Evolutionary conservation across 345 rosid genomes (phyloP).

Genomic region (Pistacia vera): DNA sequence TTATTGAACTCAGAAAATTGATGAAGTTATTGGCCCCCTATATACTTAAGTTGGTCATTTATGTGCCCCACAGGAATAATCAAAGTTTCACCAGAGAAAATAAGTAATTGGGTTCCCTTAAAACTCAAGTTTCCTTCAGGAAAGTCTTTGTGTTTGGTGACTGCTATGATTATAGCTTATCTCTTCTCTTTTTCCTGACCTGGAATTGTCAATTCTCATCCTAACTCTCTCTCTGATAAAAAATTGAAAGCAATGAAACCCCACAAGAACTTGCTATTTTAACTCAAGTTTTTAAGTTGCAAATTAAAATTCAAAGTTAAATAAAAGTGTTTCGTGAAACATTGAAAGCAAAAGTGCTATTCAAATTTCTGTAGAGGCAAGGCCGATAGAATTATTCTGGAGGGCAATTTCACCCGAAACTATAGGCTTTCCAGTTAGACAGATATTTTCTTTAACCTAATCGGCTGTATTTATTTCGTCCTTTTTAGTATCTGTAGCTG

Average conservation of each 20-base stretch:
- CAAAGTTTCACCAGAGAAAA: no score
- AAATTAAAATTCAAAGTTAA: no score
- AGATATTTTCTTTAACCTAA: slow-evolving; percentile 1
- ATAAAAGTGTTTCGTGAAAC: no score
- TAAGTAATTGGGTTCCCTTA: not conserved
- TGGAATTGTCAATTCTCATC: no score
- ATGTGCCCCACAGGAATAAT: no score
- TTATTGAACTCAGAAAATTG: not conserved
- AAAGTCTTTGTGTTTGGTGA: slow-evolving; percentile 5
- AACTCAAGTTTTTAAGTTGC: no score
- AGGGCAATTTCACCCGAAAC: not conserved
- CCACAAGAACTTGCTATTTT: not conserved
- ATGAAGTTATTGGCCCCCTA: not conserved
- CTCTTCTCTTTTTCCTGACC: no score
- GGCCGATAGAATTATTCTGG: no score
- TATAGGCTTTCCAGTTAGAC: slow-evolving; percentile 4
- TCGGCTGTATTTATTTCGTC: not conserved
- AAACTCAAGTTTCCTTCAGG: not conserved
- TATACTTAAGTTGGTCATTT: not conserved
- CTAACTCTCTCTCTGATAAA: no score
- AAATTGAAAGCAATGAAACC: not conserved
- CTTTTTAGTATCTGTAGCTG: not conserved
- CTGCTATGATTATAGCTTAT: slow-evolving; percentile 4
- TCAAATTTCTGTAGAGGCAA: no score
- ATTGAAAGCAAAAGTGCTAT: no score